Evolutionary conservation across 2,329 filamentous ascomycete species (phyloP).

Genomic region (Colletotrichum siamense): DNA sequence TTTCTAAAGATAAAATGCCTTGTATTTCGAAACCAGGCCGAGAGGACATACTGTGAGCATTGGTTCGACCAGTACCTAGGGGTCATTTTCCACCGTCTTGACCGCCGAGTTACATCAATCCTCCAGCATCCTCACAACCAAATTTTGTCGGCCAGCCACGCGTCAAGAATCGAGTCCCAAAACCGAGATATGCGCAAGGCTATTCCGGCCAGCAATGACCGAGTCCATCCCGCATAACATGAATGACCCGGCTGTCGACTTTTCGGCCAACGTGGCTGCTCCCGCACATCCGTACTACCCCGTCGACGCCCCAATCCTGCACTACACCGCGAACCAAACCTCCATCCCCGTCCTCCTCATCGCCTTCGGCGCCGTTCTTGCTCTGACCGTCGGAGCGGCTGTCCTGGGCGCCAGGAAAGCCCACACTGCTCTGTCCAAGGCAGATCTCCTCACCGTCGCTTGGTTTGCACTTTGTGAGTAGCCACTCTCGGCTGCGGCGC

Average conservation of each 20-base stretch:
- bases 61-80: background rate
- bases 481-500: background rate
- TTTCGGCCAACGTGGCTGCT: background rate
- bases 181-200: background rate
- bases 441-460: slow-evolving; percentile 48
- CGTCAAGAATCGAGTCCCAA: background rate
- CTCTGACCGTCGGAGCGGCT: slow-evolving; percentile 37
- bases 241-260: background rate
- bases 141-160: background rate
- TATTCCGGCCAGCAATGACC: background rate
- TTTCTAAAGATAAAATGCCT: background rate
- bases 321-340: slow-evolving; percentile 50
- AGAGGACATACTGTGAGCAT: background rate
- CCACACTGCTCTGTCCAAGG: slow-evolving; percentile 35
- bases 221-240: background rate
- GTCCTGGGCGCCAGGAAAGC: slow-evolving; percentile 32
- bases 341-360: slow-evolving; percentile 42
- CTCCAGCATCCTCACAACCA: background rate
- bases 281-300: slow-evolving; percentile 57
- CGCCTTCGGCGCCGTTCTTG: slow-evolving; percentile 41
- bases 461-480: slow-evolving; percentile 64
- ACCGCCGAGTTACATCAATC: background rate
- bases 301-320: slow-evolving; percentile 42
- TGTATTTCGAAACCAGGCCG: background rate
- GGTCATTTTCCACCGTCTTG: background rate